phyloP scores from a whole-genome alignment of 2,329 filamentous ascomycete species.

The Calonectria pseudoturangicola region DNA sequence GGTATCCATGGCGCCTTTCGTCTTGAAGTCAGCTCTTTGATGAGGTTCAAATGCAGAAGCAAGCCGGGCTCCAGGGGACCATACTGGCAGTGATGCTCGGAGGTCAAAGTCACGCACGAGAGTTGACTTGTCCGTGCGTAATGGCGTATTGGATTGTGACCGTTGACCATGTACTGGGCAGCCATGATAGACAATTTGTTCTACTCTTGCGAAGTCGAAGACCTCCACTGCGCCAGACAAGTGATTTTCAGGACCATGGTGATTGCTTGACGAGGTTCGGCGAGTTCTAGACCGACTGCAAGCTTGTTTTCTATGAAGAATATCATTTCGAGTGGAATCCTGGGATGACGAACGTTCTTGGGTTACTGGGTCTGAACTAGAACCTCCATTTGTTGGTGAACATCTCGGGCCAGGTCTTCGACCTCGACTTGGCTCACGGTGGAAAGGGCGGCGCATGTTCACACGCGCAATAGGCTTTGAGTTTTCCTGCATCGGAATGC shows the following conservation, averaged over 20 bases:
- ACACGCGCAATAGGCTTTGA: slow-evolving; percentile 9
- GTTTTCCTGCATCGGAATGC: neutral
- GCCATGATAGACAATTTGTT: slow-evolving; percentile 34
- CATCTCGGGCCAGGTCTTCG: slow-evolving; percentile 38
- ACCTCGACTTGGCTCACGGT: slow-evolving; percentile 41
- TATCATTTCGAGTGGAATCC: slow-evolving; percentile 43
- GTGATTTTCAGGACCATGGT: neutral
- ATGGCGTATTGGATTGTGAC: slow-evolving; percentile 24
- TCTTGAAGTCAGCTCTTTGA: neutral
- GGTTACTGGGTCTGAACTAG: neutral
- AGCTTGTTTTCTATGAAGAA: slow-evolving; percentile 13
- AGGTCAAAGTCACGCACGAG: neutral
- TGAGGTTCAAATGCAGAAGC: slow-evolving; percentile 15
- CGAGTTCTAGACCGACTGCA: neutral
- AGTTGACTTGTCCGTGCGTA: neutral
- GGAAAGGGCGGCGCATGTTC: slow-evolving; percentile 23
- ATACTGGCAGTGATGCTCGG: slow-evolving; percentile 6
- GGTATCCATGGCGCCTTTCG: neutral
- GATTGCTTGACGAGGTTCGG: neutral
- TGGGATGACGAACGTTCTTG: slow-evolving; percentile 35
- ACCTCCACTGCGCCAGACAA: slow-evolving; percentile 7
- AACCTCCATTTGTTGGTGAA: slow-evolving; percentile 7
- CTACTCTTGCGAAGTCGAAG: slow-evolving; percentile 38
- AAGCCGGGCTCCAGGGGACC: neutral
- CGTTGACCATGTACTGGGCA: slow-evolving; percentile 43